phyloP scores from a whole-genome alignment of 1,284 basidiomycete genomes.

The Meira miltonrushii region DNA sequence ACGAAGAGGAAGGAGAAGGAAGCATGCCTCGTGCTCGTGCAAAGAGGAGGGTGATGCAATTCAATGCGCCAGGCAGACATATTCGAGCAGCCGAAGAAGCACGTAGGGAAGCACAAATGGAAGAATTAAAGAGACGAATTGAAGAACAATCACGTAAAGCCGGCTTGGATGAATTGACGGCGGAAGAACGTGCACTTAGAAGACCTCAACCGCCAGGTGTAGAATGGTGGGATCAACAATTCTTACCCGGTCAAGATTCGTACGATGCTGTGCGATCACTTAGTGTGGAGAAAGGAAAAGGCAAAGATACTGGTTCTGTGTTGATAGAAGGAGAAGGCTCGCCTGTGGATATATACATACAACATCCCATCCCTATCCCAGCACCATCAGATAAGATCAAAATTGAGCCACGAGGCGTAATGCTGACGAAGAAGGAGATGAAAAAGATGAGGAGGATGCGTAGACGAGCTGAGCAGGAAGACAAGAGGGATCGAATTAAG shows the following conservation, averaged over 20 bases:
- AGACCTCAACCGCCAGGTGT: conserved; percentile 78
- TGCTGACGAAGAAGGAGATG: conserved; percentile 65
- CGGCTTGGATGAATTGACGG: conserved; percentile 83
- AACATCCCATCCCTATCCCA: conserved; percentile 94
- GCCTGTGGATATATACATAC: conserved; percentile 83
- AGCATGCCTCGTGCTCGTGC: conserved; percentile 13
- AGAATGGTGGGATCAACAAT: conserved; percentile 94
- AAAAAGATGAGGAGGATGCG: conserved; percentile 93
- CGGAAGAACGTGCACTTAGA: conserved; percentile 68
- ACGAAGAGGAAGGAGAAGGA: conserved; percentile 20
- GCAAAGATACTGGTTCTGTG: conserved; percentile 11
- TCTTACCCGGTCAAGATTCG: conserved; percentile 67
- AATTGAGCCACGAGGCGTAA: conserved; percentile 54
- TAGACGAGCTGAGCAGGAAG: conserved; percentile 81
- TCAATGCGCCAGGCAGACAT: conserved; percentile 46
- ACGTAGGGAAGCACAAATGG: conserved; percentile 63
- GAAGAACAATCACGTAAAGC: conserved; percentile 86
- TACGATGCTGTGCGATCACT: conserved; percentile 64
- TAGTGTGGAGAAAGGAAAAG: conserved; percentile 58
- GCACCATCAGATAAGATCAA: conserved; percentile 80
- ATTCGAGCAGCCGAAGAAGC: conserved; percentile 42
- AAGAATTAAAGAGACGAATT: conserved; percentile 85
- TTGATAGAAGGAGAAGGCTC: conserved; percentile 57
- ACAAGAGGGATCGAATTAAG: conserved; percentile 87
- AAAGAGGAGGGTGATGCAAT: conserved; percentile 42